Evolutionary conservation across 108 stramenopile genomes (phyloP), one percentile per base, ranked within the genome.

Genomic region (Skeletonema marinoi): DNA sequence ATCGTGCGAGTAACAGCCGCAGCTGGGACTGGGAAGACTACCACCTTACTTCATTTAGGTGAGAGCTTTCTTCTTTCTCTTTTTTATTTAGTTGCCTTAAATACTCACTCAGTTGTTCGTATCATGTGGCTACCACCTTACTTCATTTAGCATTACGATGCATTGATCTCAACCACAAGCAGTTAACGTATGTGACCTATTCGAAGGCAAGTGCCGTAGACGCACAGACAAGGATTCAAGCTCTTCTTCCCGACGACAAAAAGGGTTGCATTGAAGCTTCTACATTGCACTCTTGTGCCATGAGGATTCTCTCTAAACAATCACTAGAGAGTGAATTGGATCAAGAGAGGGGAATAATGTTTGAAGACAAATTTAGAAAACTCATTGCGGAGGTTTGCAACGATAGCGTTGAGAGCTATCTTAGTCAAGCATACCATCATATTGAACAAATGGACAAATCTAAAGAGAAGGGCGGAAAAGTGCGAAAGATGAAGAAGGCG

Each of bases 1-100:
- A 72, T 84, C 32, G 74, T 80, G 14, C 73, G 80, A 10, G 71
- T 85, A 35, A 82, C 69, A 3, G 85, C 85, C 33, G 75, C 75
- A 39, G 85, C 85, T 3, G 85, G 85, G 6, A 66, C 85, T 0
- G 85, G 85, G 16, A 85, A 85, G 65, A 85, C 85, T 6, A 81
- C 80, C 33, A 78, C 80, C 0, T 70, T 85, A 0, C 51, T 84
- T 5, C 73, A 75, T 61, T 61, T 83, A 21, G 78, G n/a, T n/a
- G n/a, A n/a, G n/a, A n/a, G n/a, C n/a, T n/a, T n/a, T n/a, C n/a
- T n/a, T n/a, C n/a, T n/a, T n/a, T n/a, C n/a, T n/a, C n/a, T n/a
- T n/a, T n/a, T n/a, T n/a, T n/a, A n/a, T n/a, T n/a, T n/a, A n/a
- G n/a, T n/a, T n/a, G n/a, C n/a, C n/a, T n/a, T n/a, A n/a, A n/a